Evolutionary conservation across 768 basidiomycete species (phyloP).

Genomic region (Tricholoma sp.): DNA sequence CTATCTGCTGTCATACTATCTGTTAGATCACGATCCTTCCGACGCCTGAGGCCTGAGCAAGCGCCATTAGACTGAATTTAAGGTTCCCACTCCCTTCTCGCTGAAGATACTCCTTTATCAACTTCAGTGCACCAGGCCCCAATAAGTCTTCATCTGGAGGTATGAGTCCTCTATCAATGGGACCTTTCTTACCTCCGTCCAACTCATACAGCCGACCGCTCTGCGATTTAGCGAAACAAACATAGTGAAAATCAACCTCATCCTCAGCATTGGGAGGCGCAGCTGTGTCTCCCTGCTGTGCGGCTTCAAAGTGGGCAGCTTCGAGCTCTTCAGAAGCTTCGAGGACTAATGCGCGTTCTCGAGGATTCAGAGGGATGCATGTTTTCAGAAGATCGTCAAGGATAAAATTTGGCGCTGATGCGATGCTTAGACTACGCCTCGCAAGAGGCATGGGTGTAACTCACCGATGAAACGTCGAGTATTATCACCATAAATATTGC

Average conservation of each 20-base stretch:
- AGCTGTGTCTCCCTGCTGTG: slow-evolving; percentile 23
- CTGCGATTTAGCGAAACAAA: slow-evolving; percentile 27
- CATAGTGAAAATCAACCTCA: slow-evolving; percentile 28
- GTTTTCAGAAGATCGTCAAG: slow-evolving; percentile 21
- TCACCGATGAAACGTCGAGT: slow-evolving; percentile 19
- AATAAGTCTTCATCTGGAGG: slow-evolving; percentile 22
- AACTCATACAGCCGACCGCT: slow-evolving; percentile 28
- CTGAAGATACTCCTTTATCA: slow-evolving; percentile 20
- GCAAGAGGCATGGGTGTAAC: not conserved
- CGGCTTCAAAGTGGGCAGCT: slow-evolving; percentile 24
- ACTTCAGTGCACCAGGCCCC: slow-evolving; percentile 11
- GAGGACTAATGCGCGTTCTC: slow-evolving; percentile 25
- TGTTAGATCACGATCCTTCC: too few species aligned
- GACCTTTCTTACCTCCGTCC: slow-evolving; percentile 29
- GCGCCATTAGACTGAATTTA: slow-evolving; percentile 7
- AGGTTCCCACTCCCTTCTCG: slow-evolving; percentile 17
- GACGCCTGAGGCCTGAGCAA: not conserved
- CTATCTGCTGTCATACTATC: too few species aligned
- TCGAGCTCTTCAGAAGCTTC: slow-evolving; percentile 25
- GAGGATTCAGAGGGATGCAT: slow-evolving; percentile 20
- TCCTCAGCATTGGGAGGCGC: slow-evolving; percentile 24
- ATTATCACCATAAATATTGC: slow-evolving; percentile 20
- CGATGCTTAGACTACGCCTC: not conserved
- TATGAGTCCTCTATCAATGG: slow-evolving; percentile 21
- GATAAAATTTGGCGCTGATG: slow-evolving; percentile 17